Evolutionary conservation across 441 rosid species (phyloP), one percentile per base, ranked within the genome.

Genomic region (Arabidopsis lyrata): DNA sequence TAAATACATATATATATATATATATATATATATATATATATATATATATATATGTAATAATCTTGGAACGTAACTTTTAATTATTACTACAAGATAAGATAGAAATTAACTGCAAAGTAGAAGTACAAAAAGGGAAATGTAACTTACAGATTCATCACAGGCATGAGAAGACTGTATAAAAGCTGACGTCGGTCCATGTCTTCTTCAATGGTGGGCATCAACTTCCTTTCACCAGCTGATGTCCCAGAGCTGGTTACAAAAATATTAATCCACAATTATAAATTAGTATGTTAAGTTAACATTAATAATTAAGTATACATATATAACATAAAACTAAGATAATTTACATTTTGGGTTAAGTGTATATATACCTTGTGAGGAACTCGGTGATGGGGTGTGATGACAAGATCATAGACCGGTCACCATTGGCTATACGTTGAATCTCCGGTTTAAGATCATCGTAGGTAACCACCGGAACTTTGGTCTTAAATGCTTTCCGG

Each of bases 111-210:
- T 39, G 18, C 13, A 29, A 29, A 29, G 31, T 29, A 29, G 27
- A 24, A 2, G 27, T 24, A 24, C 27, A 24, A 24, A 22, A 24
- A 24, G 27, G 27, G 27, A 24, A 24, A 24, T 24, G 27, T n/a
- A 74, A 74, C 92, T 80, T 60, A 88, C 90, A 84, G 85, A 66
- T 88, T 88, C 92, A 88, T 86, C 13, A 88, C 88, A 42, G 92
- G 90, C 87, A 83, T 83, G 68, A 85, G 90, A 78, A 88, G 88
- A 72, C 83, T 85, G 48, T 82, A 86, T 42, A 88, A 68, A 38
- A 75, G 68, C 55, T 77, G 81, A 14, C 92, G 92, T 65, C 92
- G 88, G 55, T 83, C 84, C 78, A 83, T 24, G 49, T 88, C 92
- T 75, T 86, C 90, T 15, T 78, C 78, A 77, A 86, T 88, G 3